These are phyloP conservation scores for Aureococcus anophagefferens DNA, from an alignment of 108 stramenopile genomes.

Conservation along the genomic window DNA sequence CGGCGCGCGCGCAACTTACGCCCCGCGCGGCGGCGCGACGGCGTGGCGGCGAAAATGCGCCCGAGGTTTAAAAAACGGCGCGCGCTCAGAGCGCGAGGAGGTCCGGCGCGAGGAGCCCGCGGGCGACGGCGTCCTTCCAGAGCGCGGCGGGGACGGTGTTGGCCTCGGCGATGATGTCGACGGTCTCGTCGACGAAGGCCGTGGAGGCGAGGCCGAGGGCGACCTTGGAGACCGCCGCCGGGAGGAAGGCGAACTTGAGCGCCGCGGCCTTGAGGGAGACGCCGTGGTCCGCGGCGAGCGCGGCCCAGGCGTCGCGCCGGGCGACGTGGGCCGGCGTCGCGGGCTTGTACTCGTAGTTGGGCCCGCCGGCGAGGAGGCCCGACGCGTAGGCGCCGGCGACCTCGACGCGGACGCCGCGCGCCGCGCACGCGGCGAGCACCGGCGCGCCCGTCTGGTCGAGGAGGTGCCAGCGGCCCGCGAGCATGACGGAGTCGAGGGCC, in stretches of 20 bases:
- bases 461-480: not conserved
- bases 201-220: not conserved
- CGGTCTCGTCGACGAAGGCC: not conserved
- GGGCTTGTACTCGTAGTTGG: not conserved
- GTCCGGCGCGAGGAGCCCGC: not conserved
- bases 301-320: not conserved
- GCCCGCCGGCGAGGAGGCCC: not conserved
- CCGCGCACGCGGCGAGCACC: not conserved
- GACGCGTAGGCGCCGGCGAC: constrained; percentile 1
- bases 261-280: not conserved
- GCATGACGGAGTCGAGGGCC: not conserved
- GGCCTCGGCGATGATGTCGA: not conserved
- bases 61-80: too few species aligned
- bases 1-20: too few species aligned
- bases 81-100: too few species aligned
- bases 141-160: not conserved
- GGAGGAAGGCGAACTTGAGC: not conserved
- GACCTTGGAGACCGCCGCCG: not conserved
- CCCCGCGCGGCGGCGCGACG: too few species aligned
- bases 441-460: not conserved
- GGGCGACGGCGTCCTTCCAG: not conserved
- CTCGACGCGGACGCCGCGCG: not conserved
- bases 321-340: not conserved
- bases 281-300: not conserved
- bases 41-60: too few species aligned